Conservation (phyloP, 225 moss, liverwort and hornwort genomes). For the Sphagnum contortum region DNA sequence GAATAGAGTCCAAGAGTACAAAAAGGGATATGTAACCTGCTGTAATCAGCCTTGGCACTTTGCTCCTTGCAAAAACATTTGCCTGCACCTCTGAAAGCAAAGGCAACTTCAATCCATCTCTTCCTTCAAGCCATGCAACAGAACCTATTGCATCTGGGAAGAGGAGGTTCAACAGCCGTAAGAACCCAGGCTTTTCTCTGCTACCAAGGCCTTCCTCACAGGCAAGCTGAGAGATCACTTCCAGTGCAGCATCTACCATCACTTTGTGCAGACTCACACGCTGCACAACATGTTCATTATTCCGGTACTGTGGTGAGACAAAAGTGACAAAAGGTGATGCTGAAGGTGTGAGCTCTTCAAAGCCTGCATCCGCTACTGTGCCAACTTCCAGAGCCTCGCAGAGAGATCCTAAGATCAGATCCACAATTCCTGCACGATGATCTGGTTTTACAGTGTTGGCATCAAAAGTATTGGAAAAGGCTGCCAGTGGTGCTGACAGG, state of each 20-base stretch:
- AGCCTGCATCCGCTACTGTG: constrained; percentile 31
- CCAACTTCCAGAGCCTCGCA: constrained; percentile 70
- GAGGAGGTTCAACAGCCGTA: constrained; percentile 48
- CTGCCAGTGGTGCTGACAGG: constrained; percentile 39
- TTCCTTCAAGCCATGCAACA: constrained; percentile 73
- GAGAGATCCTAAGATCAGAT: constrained; percentile 62
- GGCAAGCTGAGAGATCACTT: constrained; percentile 67
- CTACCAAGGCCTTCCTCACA: constrained; percentile 32
- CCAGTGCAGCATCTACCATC: constrained; percentile 77
- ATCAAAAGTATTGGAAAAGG: constrained; percentile 21
- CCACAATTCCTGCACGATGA: constrained; percentile 27
- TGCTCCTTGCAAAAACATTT: constrained; percentile 58
- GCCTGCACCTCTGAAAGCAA: constrained; percentile 74
- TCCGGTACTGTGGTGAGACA: constrained; percentile 56
- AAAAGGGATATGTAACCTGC: constrained; percentile 48
- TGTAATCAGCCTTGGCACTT: constrained; percentile 55
- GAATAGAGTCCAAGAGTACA: neutral
- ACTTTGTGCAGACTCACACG: constrained; percentile 55
- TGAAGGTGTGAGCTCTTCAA: constrained; percentile 29
- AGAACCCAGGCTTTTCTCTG: constrained; percentile 40
- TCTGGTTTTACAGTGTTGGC: constrained; percentile 15
- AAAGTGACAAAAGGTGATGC: constrained; percentile 53
- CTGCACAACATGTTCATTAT: constrained; percentile 49
- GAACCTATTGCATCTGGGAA: constrained; percentile 56
- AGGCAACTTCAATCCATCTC: constrained; percentile 41